Conservation (phyloP, 1,284 basidiomycete genomes). For the Puccinia coronata region DNA sequence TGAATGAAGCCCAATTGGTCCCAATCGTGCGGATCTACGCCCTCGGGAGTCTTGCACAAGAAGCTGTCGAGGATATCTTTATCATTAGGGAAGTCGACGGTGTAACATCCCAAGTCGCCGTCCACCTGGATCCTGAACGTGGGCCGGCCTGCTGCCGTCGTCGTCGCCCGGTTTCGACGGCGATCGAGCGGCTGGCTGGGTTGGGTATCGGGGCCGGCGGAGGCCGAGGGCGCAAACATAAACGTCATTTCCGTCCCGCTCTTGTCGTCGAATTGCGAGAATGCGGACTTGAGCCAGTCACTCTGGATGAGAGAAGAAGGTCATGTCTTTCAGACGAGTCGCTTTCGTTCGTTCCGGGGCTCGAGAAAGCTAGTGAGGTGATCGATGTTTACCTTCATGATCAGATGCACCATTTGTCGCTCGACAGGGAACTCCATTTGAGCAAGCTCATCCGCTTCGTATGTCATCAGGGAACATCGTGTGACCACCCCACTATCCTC, state of each 20-base stretch:
- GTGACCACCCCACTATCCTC: constrained; percentile 46
- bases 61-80: constrained; percentile 42
- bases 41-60: constrained; percentile 27
- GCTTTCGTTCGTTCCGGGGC: too few species aligned
- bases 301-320: constrained; percentile 18
- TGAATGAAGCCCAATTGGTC: constrained; percentile 27
- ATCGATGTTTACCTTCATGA: constrained; percentile 30
- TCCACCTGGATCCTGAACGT: constrained; percentile 41
- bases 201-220: neutral
- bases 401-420: constrained; percentile 33
- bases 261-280: constrained; percentile 46
- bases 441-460: constrained; percentile 33
- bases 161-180: neutral
- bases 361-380: too few species aligned
- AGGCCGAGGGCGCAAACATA: constrained; percentile 32
- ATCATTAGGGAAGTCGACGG: constrained; percentile 46
- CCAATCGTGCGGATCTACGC: constrained; percentile 37
- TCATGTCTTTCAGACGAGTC: too few species aligned
- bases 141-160: neutral
- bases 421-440: constrained; percentile 28
- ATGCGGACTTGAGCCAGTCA: constrained; percentile 42
- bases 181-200: neutral
- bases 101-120: constrained; percentile 26
- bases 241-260: constrained; percentile 30
- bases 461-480: constrained; percentile 34